Evolutionary conservation across 2,329 filamentous ascomycete species (phyloP), one percentile per base, ranked within the genome.

Genomic region (Talaromyces verruculosus): DNA sequence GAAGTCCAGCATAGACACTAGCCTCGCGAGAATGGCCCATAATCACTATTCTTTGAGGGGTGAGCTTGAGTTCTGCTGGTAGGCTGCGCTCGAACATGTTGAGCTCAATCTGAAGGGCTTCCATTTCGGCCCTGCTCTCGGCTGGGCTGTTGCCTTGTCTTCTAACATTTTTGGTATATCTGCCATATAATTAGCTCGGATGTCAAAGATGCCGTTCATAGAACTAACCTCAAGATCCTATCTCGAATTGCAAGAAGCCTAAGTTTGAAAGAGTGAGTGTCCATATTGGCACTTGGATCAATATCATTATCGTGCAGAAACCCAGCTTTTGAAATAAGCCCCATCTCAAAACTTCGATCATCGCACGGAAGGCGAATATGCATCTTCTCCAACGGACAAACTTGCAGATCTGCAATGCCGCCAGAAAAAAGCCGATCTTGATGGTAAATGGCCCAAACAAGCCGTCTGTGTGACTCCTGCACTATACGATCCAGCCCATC

Each of bases 351-450:
- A 11, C 25, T 55, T 17, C 49, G 49, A 28, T 55, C 49, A 55
- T 55, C 49, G 30, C 49, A 55, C 15, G 49, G 49, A 55, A 55
- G 49, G 11, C 49, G 49, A 55, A 55, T 30, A 33, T 55, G 25
- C 22, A 55, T 55, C 49, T 33, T 55, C 49, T 55, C 49, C 49
- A 55, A 25, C 25, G 49, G 49, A 30, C 49, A 55, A n/a, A 55
- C 25, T 19, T 45, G n/a, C 19, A 45, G n/a, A 22, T 45, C 41
- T 17, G 41, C 41, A 22, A 45, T 45, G 17, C 41, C 41, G n/a
- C 41, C 41, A 10, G 41, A 45, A 11, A 45, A 45, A 8, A 45
- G 8, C n/a, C 41, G n/a, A 45, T 45, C 41, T 19, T 45, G 41
- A 10, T 45, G n/a, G 8, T 45, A 45, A 10, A 45, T 45, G 8